Evolutionary conservation across 139 green algal species (phyloP), one percentile per base, ranked within the genome.

Genomic region (Chlorella sp.): DNA sequence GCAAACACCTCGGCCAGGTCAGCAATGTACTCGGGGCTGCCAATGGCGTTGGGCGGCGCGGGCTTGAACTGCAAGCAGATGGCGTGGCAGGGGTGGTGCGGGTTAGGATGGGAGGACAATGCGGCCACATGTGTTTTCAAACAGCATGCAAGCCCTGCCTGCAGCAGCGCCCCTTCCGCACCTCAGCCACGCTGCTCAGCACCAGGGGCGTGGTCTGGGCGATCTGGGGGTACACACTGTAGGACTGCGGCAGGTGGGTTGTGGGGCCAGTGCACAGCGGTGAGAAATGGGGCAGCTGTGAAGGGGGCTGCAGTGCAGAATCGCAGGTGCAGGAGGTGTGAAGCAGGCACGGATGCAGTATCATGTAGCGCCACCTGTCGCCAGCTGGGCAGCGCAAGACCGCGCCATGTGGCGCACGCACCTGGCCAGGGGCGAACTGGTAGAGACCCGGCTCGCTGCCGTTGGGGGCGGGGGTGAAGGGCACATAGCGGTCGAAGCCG

Each of bases 171-270:
- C n/a, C n/a, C n/a, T n/a, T n/a, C n/a, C 62, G 23, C n/a, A 41
- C 28, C 38, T 47, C 36, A 21, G n/a, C 15, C 26, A 83, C 34
- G 26, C 21, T 30, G 17, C 30, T 55, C 32, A 51, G 44, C 30
- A 78, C 72, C 72, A 78, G 41, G 25, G 72, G 20, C 1, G 5
- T 44, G 72, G 70, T 64, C 51, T 32, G 67, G 69, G 51, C 81
- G 18, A 86, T 75, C 81, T 86, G 81, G 28, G 81, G 81, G 55
- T 86, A 86, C 26, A 80, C 39, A 0, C 7, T 1, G 57, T 56
- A 65, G 20, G 81, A 81, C 25, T n/a, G n/a, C n/a, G n/a, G n/a
- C n/a, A n/a, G n/a, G n/a, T n/a, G n/a, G n/a, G n/a, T n/a, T n/a
- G n/a, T n/a, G n/a, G n/a, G n/a, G n/a, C n/a, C n/a, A n/a, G n/a